These are phyloP conservation scores for Trifolium fragiferum DNA, from an alignment of 306 rosid species.

Conservation along the genomic window DNA sequence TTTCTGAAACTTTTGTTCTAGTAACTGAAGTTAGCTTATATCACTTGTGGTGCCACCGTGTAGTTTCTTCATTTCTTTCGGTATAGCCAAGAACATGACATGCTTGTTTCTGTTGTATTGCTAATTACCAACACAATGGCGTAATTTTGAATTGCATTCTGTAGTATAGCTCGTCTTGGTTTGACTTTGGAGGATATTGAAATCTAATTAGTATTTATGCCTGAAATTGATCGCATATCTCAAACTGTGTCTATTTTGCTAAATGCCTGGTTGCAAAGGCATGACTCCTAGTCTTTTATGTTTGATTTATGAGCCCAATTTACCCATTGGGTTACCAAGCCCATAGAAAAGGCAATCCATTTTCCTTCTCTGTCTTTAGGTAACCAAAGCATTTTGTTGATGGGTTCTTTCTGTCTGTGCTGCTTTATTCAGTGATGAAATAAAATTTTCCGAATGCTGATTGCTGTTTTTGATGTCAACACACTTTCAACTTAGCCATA, in stretches of 20 bases:
- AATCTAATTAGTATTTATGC: slow-evolving; percentile 19
- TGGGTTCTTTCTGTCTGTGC: not conserved
- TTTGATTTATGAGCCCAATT: not conserved
- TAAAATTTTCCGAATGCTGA: not conserved
- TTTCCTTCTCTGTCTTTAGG: not conserved
- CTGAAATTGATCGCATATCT: slow-evolving; percentile 9
- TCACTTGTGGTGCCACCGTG: not conserved
- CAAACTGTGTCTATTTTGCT: not conserved
- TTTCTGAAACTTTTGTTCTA: not conserved
- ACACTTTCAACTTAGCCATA: not conserved
- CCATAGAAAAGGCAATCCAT: not conserved
- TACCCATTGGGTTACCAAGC: not conserved
- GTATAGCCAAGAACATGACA: not conserved
- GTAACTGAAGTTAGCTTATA: not conserved
- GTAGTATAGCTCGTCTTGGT: not conserved
- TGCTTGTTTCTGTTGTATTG: not conserved
- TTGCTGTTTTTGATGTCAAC: not conserved
- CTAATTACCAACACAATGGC: not conserved
- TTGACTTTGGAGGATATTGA: slow-evolving; percentile 25
- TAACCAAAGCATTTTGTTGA: not conserved
- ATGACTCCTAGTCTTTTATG: not conserved
- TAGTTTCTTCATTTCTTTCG: not conserved
- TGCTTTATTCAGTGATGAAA: slow-evolving; percentile 4
- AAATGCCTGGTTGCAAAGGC: not conserved
- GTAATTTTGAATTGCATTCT: slow-evolving; percentile 25